phyloP scores from a whole-genome alignment of 805 yeast species.

The Cyberlindnera amylophila region DNA sequence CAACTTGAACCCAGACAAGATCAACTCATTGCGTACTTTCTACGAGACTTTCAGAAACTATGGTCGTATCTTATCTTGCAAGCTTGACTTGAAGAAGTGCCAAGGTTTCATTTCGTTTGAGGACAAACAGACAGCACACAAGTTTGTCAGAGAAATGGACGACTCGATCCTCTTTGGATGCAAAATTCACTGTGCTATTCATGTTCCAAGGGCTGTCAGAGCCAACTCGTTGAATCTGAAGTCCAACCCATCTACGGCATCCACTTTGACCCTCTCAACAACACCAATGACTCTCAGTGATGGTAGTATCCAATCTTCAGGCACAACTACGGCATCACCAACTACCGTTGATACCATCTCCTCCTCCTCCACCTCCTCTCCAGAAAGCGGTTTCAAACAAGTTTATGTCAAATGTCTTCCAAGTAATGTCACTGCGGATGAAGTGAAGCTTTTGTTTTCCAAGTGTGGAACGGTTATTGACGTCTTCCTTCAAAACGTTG shows the following conservation, averaged over 20 bases:
- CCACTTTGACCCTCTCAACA: constrained; percentile 4
- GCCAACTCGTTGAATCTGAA: not conserved
- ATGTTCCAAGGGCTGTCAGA: constrained; percentile 31
- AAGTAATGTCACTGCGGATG: constrained; percentile 33
- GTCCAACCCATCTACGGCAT: constrained; percentile 4
- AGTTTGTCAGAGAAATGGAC: constrained; percentile 32
- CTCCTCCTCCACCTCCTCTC: not conserved
- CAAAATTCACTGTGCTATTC: constrained; percentile 36
- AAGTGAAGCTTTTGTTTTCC: constrained; percentile 40
- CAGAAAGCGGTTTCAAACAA: too few species aligned
- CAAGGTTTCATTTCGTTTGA: constrained; percentile 41
- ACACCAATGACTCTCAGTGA: not conserved
- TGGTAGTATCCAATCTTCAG: too few species aligned
- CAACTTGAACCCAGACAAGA: constrained; percentile 30
- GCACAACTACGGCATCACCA: too few species aligned
- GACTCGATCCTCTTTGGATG: constrained; percentile 29
- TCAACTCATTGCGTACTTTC: constrained; percentile 40
- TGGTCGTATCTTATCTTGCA: constrained; percentile 44
- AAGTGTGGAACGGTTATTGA: constrained; percentile 47
- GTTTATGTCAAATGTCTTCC: constrained; percentile 51
- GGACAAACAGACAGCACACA: constrained; percentile 30
- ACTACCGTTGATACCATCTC: not conserved
- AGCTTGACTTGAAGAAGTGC: constrained; percentile 33
- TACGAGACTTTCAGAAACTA: constrained; percentile 46
- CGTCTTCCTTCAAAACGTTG: constrained; percentile 46